Base-by-base conservation (phyloP, 192 early-diverging fungal species). In the Paraglomus occultum region DNA sequence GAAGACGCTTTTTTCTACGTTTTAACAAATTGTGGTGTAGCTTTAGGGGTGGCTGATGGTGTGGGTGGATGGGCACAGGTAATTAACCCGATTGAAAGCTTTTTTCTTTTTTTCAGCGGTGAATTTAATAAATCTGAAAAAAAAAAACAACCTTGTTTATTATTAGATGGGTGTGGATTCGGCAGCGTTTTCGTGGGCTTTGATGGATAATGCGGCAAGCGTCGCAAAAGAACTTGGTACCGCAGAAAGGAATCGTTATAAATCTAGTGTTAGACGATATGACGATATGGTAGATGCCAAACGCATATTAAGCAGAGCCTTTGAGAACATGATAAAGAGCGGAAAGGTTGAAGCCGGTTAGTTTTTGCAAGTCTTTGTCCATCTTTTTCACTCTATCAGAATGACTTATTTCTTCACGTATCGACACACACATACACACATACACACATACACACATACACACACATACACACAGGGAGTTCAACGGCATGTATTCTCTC, bases 1-100 rank as follows among this genome's bases (percentile, higher is more conserved):
- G 84, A 86, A 52, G 84, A 86, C 66, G 84, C 84, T 8, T 86
- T 86, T 53, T 86, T 84, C 39, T 77, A 86, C 60, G 82, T 80
- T 7, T 74, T 67, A 10, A 86, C 84, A 0, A 76, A 77, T 6
- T 74, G 74, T 7, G 77, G 84, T 38, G 68, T 86, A 7, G 83
- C 83, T 14, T 47, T 86, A n/a, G 84, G 84, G 54, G 84, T 86
- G 20, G 84, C 84, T 0, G 84, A 86, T 60, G 84, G 84, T 49
- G 84, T 86, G 31, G 84, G 84, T 50, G 84, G 84, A 49, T 86
- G 84, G 84, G 62, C 81, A 58, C 78, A 83, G 70, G 84, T 86
- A 18, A 77, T 72, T n/a, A n/a, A 18, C 53, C 66, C 4, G 70
- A 72, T 64, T 64, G 64, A 48, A n/a, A 73, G 52, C 72, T 20